Evolutionary conservation across 495 filamentous ascomycete species (phyloP).

Genomic region (Annulohypoxylon stygium): DNA sequence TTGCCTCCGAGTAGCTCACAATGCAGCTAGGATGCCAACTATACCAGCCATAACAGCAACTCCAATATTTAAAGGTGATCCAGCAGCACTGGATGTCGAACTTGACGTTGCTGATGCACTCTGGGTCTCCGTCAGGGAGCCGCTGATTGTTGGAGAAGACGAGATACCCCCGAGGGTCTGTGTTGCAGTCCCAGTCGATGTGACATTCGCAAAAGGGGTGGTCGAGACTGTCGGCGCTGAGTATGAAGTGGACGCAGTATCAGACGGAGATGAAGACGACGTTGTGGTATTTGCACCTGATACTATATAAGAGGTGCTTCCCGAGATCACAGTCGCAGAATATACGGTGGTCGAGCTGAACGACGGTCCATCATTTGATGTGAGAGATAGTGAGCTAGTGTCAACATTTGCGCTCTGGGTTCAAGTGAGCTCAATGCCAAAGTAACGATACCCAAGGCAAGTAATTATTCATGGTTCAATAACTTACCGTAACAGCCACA

Average conservation of each 20-base stretch:
- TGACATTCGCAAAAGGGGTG: slow-evolving; percentile 15
- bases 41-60: slow-evolving; percentile 47
- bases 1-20: slow-evolving; percentile 27
- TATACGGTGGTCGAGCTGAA: neutral
- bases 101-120: slow-evolving; percentile 12
- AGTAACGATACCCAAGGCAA: neutral
- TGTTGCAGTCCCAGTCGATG: slow-evolving; percentile 14
- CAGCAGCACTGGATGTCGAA: slow-evolving; percentile 31
- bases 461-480: neutral
- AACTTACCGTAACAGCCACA: slow-evolving; percentile 20
- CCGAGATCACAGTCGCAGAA: neutral
- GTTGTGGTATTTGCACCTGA: neutral
- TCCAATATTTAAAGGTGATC: slow-evolving; percentile 35
- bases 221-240: slow-evolving; percentile 19
- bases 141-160: slow-evolving; percentile 12
- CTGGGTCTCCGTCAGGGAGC: slow-evolving; percentile 24
- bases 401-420: slow-evolving; percentile 18
- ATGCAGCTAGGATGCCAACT: slow-evolving; percentile 41
- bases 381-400: slow-evolving; percentile 18
- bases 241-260: neutral
- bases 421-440: slow-evolving; percentile 7
- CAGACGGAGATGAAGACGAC: neutral
- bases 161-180: slow-evolving; percentile 23
- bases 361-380: slow-evolving; percentile 21
- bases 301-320: neutral